A percentile compares a stretch with the other conserved stretches of the same genome.
phyloP scores from a whole-genome alignment of 371 early-diverging fungal species.

The Apophysomyces variabilis region DNA sequence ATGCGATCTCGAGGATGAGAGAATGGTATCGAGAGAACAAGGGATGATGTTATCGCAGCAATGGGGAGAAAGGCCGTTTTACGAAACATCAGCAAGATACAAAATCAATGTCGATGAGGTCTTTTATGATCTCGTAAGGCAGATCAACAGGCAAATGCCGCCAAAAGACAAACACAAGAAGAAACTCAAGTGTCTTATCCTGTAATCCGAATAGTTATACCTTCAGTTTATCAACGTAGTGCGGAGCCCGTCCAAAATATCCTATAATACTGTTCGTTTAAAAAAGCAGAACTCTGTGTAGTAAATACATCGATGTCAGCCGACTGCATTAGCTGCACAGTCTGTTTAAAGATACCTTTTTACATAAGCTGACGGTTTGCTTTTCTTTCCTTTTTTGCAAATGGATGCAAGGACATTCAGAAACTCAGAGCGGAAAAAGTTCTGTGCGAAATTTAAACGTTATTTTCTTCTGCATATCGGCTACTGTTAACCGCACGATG shows the following conservation, averaged over 20 bases:
- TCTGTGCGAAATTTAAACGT: too few relatives aligned
- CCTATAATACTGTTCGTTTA: too few relatives aligned
- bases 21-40: slow-evolving; percentile 65
- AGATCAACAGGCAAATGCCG: slow-evolving; percentile 38
- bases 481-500: too few relatives aligned
- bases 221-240: slow-evolving; percentile 3
- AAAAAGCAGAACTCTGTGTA: too few relatives aligned
- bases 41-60: slow-evolving; percentile 55
- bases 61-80: slow-evolving; percentile 68
- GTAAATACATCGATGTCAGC: too few relatives aligned
- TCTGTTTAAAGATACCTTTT: too few relatives aligned
- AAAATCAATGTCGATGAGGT: slow-evolving; percentile 75
- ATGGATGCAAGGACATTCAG: too few relatives aligned
- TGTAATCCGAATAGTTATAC: slow-evolving; percentile 18
- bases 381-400: too few relatives aligned
- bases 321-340: too few relatives aligned
- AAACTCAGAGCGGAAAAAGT: too few relatives aligned
- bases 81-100: slow-evolving; percentile 74
- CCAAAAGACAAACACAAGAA: slow-evolving; percentile 17
- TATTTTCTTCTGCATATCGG: too few relatives aligned
- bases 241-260: neutral
- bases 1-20: slow-evolving; percentile 73
- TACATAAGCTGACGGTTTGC: too few relatives aligned
- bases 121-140: slow-evolving; percentile 49
- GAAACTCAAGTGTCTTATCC: slow-evolving; percentile 23